Base-by-base conservation (phyloP, 257 asterid genomes). In the Nicotiana obtusifolia region DNA sequence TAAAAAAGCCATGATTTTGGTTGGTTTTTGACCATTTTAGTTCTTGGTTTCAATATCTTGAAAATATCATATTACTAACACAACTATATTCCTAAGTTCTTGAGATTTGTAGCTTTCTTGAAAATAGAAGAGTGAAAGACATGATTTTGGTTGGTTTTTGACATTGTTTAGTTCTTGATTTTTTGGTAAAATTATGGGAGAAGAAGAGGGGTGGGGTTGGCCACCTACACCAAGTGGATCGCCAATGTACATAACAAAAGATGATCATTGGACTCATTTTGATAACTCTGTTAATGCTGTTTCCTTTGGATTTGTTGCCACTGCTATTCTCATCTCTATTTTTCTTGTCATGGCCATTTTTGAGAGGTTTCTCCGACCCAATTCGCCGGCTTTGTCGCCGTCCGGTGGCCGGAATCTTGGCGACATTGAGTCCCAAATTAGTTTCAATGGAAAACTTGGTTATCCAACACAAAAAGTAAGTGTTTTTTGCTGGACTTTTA, bases 271-370 rank as follows among this genome's bases (percentile, higher is more conserved):
- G 98, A 91, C 94, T 28, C 97, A 94, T 87, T 94, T 93, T 77
- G 98, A 94, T 80, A 94, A 91, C 88, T 94, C 98, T 3, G 93
- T 91, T 3, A 91, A 93, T 56, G 97, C 98, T 7, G 96, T 94
- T 52, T 94, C 98, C 3, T 94, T 94, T 76, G 98, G 98, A 77
- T 94, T 94, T 84, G 97, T 94, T 1, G 98, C 98, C 69, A 94
- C 98, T 77, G 98, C 97, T 26, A 89, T 94, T 83, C 97, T 94
- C 33, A 92, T 94, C 59, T 93, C 97, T 24, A 94, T 94, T 97
- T 94, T 94, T 76, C 97, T 94, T 33, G 93, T 94, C 14, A 94
- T 94, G 98, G 98, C 98, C 30, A 90, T 94, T 6, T 93, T 94
- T 61, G 98, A 94, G 86, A 89, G 94, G 90, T 88, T 94, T 82